Conservation (phyloP, 2,329 filamentous ascomycete species). For the Fusarium sp. region DNA sequence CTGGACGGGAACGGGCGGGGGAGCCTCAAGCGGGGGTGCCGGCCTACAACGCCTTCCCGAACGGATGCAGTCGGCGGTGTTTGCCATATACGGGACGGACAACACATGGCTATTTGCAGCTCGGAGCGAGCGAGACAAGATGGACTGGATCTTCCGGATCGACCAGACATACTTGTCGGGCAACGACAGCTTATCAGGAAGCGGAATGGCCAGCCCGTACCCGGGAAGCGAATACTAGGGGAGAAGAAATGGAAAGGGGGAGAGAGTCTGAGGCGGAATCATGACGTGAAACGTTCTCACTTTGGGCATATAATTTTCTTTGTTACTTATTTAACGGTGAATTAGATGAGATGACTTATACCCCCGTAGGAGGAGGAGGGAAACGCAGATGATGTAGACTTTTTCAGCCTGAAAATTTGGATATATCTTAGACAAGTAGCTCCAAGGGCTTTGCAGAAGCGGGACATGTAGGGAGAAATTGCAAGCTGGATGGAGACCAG, state of each 20-base stretch:
- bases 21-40: constrained; percentile 35
- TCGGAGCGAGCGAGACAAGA: constrained; percentile 89
- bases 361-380: constrained; percentile 44
- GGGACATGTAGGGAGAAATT: constrained; percentile 1
- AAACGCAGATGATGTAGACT: constrained; percentile 37
- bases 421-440: constrained; percentile 37
- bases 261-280: constrained; percentile 30
- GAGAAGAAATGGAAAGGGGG: not conserved
- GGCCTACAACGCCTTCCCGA: constrained; percentile 67
- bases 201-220: constrained; percentile 51
- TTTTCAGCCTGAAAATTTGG: constrained; percentile 30
- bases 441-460: constrained; percentile 11
- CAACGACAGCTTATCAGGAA: constrained; percentile 55
- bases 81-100: constrained; percentile 92
- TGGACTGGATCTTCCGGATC: constrained; percentile 96
- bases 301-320: constrained; percentile 43
- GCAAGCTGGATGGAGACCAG: not conserved
- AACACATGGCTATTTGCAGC: constrained; percentile 97
- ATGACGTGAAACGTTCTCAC: constrained; percentile 46
- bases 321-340: constrained; percentile 44
- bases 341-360: constrained; percentile 48
- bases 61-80: constrained; percentile 78
- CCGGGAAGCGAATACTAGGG: constrained; percentile 48
- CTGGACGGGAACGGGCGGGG: constrained; percentile 61
- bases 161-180: constrained; percentile 79